These are phyloP conservation scores for Biscogniauxia marginata DNA, from an alignment of 2,329 filamentous ascomycete species.

Conservation along the genomic window DNA sequence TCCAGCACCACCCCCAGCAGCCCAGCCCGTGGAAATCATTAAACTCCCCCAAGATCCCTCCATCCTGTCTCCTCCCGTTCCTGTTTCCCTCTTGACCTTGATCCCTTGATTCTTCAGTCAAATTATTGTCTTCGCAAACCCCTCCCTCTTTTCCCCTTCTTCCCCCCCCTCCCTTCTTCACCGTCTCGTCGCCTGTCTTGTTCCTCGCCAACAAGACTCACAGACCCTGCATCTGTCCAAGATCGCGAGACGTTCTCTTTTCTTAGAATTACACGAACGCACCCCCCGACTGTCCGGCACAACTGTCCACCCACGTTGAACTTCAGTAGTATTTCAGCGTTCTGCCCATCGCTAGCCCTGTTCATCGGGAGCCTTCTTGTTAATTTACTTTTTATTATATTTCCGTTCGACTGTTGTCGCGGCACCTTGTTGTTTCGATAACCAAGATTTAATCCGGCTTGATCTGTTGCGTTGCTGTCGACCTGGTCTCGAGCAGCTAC, in stretches of 20 bases:
- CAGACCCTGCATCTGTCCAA: conserved; percentile 9
- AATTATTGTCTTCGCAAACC: conserved; percentile 38
- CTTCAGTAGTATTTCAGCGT: conserved; percentile 24
- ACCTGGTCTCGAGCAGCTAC: conserved; percentile 15
- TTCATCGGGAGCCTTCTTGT: conserved; percentile 30
- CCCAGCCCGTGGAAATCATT: conserved; percentile 34
- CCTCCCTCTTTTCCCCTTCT: conserved; percentile 39
- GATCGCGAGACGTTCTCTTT: conserved; percentile 22
- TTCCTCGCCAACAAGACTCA: conserved; percentile 14
- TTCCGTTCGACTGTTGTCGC: conserved; percentile 30
- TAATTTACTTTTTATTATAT: conserved; percentile 25
- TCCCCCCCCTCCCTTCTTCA: conserved; percentile 33
- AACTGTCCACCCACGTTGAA: conserved; percentile 34
- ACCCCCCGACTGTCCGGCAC: conserved; percentile 36
- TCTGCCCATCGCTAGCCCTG: conserved; percentile 26
- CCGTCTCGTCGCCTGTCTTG: conserved; percentile 29
- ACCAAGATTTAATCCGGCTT: conserved; percentile 41
- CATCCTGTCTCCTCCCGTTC: conserved; percentile 29
- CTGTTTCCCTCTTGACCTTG: conserved; percentile 34
- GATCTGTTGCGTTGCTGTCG: conserved; percentile 32
- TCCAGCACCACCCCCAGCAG: conserved; percentile 1
- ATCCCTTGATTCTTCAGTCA: conserved; percentile 38
- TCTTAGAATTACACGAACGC: conserved; percentile 32
- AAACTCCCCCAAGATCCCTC: conserved; percentile 32
- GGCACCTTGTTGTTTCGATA: conserved; percentile 40